phyloP scores from a whole-genome alignment of 2,329 filamentous ascomycete species.

The Trichoderma endophyticum region DNA sequence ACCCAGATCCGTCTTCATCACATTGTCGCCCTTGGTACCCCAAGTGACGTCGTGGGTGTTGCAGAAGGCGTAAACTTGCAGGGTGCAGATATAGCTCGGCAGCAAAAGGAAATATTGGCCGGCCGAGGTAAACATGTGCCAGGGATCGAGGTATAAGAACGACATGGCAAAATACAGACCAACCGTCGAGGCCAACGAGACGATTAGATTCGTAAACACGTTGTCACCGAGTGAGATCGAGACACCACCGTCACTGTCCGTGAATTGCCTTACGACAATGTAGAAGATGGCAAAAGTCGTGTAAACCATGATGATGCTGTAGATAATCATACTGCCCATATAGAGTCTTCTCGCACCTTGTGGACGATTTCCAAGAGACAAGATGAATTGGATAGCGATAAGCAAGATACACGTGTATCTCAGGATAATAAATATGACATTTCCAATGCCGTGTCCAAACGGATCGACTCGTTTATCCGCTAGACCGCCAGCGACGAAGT shows the following conservation, averaged over 20 bases:
- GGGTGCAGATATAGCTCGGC: conserved; percentile 90
- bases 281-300: conserved; percentile 86
- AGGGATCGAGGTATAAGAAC: conserved; percentile 93
- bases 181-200: conserved; percentile 82
- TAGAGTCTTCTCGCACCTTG: conserved; percentile 94
- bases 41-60: conserved; percentile 99
- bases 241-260: conserved; percentile 42
- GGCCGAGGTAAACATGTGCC: conserved; percentile 96
- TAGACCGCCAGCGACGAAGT: conserved; percentile 91
- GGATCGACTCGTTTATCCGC: conserved; percentile 78
- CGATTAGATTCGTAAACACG: conserved; percentile 90
- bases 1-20: conserved; percentile 87
- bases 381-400: conserved; percentile 92
- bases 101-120: conserved; percentile 90
- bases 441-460: conserved; percentile 82
- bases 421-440: conserved; percentile 80
- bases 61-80: conserved; percentile 98
- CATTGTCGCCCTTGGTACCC: conserved; percentile 98
- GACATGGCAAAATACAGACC: conserved; percentile 96
- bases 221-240: conserved; percentile 70
- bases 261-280: conserved; percentile 81
- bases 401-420: conserved; percentile 82
- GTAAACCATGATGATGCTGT: conserved; percentile 91
- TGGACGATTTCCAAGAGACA: conserved; percentile 92
- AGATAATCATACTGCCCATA: conserved; percentile 82